These are phyloP conservation scores for Xylariaceae sp. DNA, from an alignment of 2,329 filamentous ascomycete species.

Conservation along the genomic window DNA sequence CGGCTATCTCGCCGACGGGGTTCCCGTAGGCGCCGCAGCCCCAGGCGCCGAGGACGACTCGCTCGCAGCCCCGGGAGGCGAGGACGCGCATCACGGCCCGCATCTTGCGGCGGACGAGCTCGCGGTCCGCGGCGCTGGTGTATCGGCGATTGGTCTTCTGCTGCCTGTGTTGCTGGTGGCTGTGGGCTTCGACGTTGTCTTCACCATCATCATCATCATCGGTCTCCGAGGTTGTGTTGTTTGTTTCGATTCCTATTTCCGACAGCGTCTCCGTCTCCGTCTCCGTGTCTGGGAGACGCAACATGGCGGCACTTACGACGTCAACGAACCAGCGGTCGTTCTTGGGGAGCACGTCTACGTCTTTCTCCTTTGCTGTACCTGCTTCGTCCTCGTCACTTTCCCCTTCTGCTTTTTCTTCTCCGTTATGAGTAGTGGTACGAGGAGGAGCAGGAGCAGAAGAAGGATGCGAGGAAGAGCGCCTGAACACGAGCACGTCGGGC, in stretches of 20 bases:
- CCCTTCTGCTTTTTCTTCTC: no score
- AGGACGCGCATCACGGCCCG: conserved; percentile 50
- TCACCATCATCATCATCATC: no score
- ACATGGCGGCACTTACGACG: conserved; percentile 52
- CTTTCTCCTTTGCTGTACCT: conserved; percentile 29
- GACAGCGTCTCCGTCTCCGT: no score
- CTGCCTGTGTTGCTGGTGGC: no score
- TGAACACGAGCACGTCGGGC: conserved; percentile 55
- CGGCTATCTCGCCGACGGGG: conserved; percentile 52
- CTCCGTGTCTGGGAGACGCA: conserved; percentile 57
- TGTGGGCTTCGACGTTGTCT: no score
- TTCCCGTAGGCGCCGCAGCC: conserved; percentile 61
- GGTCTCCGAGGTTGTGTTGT: no score
- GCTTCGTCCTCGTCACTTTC: conserved; percentile 17
- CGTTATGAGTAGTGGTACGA: conserved; percentile 24
- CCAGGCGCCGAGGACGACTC: conserved; percentile 57
- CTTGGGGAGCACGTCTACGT: conserved; percentile 35
- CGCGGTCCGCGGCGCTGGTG: conserved; percentile 43
- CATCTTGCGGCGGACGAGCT: conserved; percentile 51
- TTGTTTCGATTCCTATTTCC: no score
- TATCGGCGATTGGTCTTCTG: conserved; percentile 28
- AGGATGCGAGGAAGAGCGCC: conserved; percentile 22
- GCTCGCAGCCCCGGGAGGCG: conserved; percentile 38
- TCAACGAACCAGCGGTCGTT: conserved; percentile 54
- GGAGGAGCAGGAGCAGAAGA: background rate